These are phyloP conservation scores for Rhynchospora tenuis DNA, from an alignment of 176 grass and related monocot genomes.

Conservation along the genomic window DNA sequence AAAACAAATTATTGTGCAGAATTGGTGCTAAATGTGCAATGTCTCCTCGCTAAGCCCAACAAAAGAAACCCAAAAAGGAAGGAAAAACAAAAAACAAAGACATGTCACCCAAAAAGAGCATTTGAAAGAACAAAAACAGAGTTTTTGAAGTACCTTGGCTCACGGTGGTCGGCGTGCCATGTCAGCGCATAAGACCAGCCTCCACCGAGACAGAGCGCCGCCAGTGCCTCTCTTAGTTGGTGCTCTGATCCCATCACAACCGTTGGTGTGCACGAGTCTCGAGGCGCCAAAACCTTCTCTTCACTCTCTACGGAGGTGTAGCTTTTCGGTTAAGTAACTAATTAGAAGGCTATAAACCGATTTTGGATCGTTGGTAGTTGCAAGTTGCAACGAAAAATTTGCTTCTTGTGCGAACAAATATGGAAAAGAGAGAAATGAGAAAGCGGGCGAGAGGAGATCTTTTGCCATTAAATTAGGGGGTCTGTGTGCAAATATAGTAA, in stretches of 20 bases:
- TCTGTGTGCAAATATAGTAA: conserved; percentile 24
- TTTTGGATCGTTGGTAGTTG: background rate
- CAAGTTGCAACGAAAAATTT: conserved; percentile 11
- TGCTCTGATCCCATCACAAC: conserved; percentile 5
- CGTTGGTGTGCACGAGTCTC: conserved; percentile 8
- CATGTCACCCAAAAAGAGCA: background rate
- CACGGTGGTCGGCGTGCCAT: conserved; percentile 67
- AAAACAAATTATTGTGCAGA: background rate
- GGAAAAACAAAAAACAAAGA: background rate
- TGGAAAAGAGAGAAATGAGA: conserved; percentile 25
- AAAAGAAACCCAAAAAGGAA: background rate
- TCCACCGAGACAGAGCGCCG: conserved; percentile 51
- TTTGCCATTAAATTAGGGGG: conserved; percentile 28
- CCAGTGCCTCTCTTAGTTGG: conserved; percentile 49
- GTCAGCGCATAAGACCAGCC: conserved; percentile 87
- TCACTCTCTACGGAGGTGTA: background rate
- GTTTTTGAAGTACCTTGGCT: conserved; percentile 42
- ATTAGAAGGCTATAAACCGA: background rate
- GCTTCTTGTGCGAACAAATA: background rate
- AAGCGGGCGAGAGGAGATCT: conserved; percentile 19
- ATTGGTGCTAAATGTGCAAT: background rate
- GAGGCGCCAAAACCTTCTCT: background rate
- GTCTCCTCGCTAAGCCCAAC: background rate
- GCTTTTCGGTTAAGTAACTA: background rate
- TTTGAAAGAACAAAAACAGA: background rate